Base-by-base conservation (phyloP, 2,329 filamentous ascomycete genomes). In the Colletotrichum coccodes region DNA sequence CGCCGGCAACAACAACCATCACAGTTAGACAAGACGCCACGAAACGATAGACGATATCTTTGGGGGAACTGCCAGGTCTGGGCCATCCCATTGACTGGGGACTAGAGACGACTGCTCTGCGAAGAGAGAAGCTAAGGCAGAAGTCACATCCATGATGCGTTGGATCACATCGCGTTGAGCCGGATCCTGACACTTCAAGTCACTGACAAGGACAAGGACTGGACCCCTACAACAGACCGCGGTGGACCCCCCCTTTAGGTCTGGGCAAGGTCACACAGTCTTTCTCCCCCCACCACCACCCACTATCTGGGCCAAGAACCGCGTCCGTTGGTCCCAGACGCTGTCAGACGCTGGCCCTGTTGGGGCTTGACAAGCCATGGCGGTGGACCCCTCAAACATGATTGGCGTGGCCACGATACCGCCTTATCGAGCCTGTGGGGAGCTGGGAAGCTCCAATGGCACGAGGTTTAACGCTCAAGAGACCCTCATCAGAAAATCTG, bases 351-450 rank as follows among this genome's bases (percentile, higher is more conserved):
- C 61, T 34, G 36, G 61, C 57, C 61, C 65, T 56, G 65, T 68
- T 68, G 65, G 54, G 63, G 50, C 57, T 59, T 68, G 67, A 68
- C 67, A 63, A 63, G 64, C 67, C 62, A 49, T 56, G 62, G 66
- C 62, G 42, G 61, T 42, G 53, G 46, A 23, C 34, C 62, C 61
- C 23, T 56, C 54, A 60, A 60, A 52, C 62, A 49, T 68, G 63
- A 70, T 70, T 70, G 67, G 63, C 47, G 49, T 38, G n/a, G 50
- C 34, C 64, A 40, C 28, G 49, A 18, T 44, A 26, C 63, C 50
- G 56, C 53, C 63, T 70, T 68, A 70, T 70, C 67, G 36, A 21
- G 30, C 64, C 40, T 60, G 47, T 65, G 23, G 50, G 54, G 42
- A 61, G 46, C 46, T n/a, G 40, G 28, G 59, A 36, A 42, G 50